These are phyloP conservation scores for Eutrema heterophyllum DNA, from an alignment of 345 rosid genomes.

Conservation along the genomic window DNA sequence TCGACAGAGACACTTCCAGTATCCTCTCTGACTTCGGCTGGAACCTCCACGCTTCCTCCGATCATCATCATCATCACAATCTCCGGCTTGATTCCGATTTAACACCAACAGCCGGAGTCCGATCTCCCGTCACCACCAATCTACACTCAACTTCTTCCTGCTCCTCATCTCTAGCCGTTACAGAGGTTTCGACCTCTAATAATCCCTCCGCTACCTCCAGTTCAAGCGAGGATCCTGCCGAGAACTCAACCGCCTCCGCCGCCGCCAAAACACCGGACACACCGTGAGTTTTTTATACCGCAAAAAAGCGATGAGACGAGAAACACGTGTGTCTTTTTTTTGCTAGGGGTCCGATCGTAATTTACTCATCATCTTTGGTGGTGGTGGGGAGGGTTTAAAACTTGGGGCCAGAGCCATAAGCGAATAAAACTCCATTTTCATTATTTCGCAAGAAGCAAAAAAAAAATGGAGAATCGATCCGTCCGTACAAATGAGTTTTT, in stretches of 20 bases:
- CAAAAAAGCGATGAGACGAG: slow-evolving; percentile 2
- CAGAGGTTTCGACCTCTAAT: slow-evolving; percentile 52
- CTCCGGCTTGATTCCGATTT: neutral
- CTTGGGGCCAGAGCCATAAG: slow-evolving; percentile 17
- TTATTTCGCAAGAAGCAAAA: neutral
- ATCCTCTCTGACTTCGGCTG: slow-evolving; percentile 68
- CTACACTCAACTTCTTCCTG: neutral
- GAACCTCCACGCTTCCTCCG: slow-evolving; percentile 38
- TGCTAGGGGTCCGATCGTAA: slow-evolving; percentile 41
- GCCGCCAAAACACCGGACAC: slow-evolving; percentile 58
- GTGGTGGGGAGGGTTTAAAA: neutral
- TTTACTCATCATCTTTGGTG: slow-evolving; percentile 15
- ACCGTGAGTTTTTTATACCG: slow-evolving; percentile 63
- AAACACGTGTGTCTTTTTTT: slow-evolving; percentile 12
- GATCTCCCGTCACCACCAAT: neutral
- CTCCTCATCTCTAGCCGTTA: slow-evolving; percentile 10
- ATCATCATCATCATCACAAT: neutral
- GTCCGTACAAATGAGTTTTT: slow-evolving; percentile 38
- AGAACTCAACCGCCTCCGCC: slow-evolving; percentile 73
- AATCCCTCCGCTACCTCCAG: slow-evolving; percentile 65
- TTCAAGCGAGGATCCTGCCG: slow-evolving; percentile 80
- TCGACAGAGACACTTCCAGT: slow-evolving; percentile 39
- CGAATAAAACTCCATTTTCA: neutral
- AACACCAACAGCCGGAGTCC: neutral
- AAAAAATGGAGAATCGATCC: neutral